These are phyloP conservation scores for Cucurbita argyrosperma DNA, from an alignment of 306 rosid species.

Conservation along the genomic window DNA sequence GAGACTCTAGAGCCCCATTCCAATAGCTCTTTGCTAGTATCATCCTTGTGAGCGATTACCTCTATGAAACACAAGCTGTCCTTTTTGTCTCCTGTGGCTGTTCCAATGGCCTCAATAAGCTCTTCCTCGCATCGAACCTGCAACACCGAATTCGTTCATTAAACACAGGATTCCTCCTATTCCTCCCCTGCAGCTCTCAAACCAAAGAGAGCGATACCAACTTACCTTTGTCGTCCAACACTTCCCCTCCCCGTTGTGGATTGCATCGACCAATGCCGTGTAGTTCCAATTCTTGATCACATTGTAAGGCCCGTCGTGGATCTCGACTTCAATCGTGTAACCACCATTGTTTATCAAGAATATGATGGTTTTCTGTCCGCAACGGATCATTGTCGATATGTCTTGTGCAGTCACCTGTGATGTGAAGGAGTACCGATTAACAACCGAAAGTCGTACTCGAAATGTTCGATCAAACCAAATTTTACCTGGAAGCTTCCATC, in stretches of 20 bases:
- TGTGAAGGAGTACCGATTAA: background rate
- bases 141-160: background rate
- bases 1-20: constrained; percentile 53
- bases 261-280: constrained; percentile 44
- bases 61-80: constrained; percentile 48
- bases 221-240: constrained; percentile 66
- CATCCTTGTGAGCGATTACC: constrained; percentile 47
- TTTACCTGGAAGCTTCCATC: constrained; percentile 60
- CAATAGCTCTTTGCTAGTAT: constrained; percentile 52
- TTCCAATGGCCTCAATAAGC: constrained; percentile 30
- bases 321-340: constrained; percentile 57
- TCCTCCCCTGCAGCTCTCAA: background rate
- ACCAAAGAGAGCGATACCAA: background rate
- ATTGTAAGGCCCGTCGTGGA: constrained; percentile 59
- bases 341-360: constrained; percentile 62
- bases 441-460: background rate
- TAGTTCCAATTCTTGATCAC: constrained; percentile 64
- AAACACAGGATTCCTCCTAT: background rate
- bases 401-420: constrained; percentile 48
- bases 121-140: constrained; percentile 53
- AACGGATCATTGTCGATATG: constrained; percentile 48
- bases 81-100: constrained; percentile 31
- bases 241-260: constrained; percentile 58
- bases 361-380: constrained; percentile 34
- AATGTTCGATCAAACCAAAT: background rate